Evolutionary conservation across 2,329 filamentous ascomycete genomes (phyloP).

Genomic region (Trichophyton simii): DNA sequence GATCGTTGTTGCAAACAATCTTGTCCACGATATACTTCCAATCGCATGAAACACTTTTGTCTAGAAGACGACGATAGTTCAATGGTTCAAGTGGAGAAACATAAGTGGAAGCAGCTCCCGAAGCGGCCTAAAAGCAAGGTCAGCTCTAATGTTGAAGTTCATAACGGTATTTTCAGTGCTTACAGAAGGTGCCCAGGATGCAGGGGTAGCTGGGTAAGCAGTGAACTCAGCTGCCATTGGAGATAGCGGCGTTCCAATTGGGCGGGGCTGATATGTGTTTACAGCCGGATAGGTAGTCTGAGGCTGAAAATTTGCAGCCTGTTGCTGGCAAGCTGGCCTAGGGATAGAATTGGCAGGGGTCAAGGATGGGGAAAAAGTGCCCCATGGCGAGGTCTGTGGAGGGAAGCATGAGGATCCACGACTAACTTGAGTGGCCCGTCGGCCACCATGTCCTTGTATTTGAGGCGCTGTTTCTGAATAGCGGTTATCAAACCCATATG

Average conservation of each 20-base stretch:
- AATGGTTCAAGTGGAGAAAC: slow-evolving; percentile 78
- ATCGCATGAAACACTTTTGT: slow-evolving; percentile 93
- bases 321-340: slow-evolving; percentile 21
- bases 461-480: slow-evolving; percentile 23
- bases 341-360: slow-evolving; percentile 17
- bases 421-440: slow-evolving; percentile 23
- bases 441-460: slow-evolving; percentile 19
- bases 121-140: slow-evolving; percentile 31
- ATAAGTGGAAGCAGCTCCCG: slow-evolving; percentile 58
- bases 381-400: slow-evolving; percentile 24
- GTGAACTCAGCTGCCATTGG: slow-evolving; percentile 65
- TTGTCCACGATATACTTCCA: slow-evolving; percentile 99
- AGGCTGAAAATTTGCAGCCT: slow-evolving; percentile 22
- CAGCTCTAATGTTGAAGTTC: slow-evolving; percentile 14
- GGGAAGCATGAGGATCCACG: slow-evolving; percentile 24
- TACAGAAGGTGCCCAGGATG: slow-evolving; percentile 37
- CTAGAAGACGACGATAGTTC: slow-evolving; percentile 88
- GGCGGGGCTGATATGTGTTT: slow-evolving; percentile 41
- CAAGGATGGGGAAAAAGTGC: slow-evolving; percentile 18
- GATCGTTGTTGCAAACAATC: slow-evolving; percentile 98
- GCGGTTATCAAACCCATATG: slow-evolving; percentile 20
- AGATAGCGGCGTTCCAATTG: slow-evolving; percentile 54
- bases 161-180: slow-evolving; percentile 23
- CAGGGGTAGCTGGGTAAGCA: slow-evolving; percentile 26
- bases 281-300: slow-evolving; percentile 24